Base-by-base conservation (phyloP, 805 yeast species). In the Metschnikowia cubensis region DNA sequence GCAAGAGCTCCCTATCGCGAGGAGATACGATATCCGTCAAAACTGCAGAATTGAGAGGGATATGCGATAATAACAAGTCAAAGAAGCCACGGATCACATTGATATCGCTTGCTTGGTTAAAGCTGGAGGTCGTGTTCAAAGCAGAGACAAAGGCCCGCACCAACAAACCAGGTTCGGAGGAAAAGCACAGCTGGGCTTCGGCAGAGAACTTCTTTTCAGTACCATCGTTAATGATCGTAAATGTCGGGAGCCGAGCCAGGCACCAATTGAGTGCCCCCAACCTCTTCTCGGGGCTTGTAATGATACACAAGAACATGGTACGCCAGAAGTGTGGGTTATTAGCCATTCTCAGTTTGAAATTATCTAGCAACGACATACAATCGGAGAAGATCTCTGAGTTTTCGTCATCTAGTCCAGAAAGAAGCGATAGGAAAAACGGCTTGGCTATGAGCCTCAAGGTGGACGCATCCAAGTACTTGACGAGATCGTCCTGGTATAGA, bases 321-420 rank as follows among this genome's bases (percentile, higher is more conserved):
- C 84, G 94, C 98, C 98, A 92, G 67, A 92, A 94, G 56, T 87
- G 82, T 1, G 82, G 65, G 61, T 88, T 88, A 59, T 89, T 83
- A 36, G 72, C 70, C 38, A 89, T 62, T 43, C 81, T 80, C 6
- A 50, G 59, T 55, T 82, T 81, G 57, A 91, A 74, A 1, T 70
- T 63, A 42, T 84, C 90, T 35, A 92, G 72, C 38, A 92, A 62
- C 0, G 70, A 69, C 48, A 89, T 55, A 1, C 84, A 77, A 1
- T 83, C 78, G 13, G 73, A 75, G 61, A 86, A 92, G 32, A 84
- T 84, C 59, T 94, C 99, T 18, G 91, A 82, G 37, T 91, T 81
- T 56, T 91, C 96, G 59, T 94, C 98, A 59, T 94, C 99, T 46
- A 94, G 78, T 0, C 96, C 96, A 0, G 96, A 90, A 2, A 92